A percentile compares a stretch with the other conserved stretches of the same genome.
These are phyloP conservation scores for Teunomyces pallodes DNA, from an alignment of 805 yeast species.

Conservation along the genomic window DNA sequence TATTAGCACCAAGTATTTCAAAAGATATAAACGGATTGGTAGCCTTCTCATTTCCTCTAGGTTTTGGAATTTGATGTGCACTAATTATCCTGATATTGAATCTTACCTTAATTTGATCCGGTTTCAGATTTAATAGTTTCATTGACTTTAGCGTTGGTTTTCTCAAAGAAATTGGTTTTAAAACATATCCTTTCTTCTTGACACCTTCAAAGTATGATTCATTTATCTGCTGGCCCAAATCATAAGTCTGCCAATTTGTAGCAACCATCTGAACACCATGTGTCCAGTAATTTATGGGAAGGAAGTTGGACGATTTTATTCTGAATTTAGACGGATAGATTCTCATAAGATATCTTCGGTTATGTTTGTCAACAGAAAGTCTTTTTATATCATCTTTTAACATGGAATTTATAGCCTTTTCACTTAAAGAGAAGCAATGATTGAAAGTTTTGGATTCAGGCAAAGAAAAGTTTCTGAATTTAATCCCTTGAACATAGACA, in stretches of 20 bases:
- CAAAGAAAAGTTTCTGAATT: slow-evolving; percentile 76
- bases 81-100: slow-evolving; percentile 53
- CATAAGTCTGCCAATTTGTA: slow-evolving; percentile 93
- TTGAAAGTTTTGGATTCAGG: slow-evolving; percentile 80
- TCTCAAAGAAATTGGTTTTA: slow-evolving; percentile 61
- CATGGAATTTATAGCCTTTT: slow-evolving; percentile 62
- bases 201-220: slow-evolving; percentile 72
- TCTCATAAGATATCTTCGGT: slow-evolving; percentile 70
- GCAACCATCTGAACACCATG: slow-evolving; percentile 94
- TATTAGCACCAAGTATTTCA: slow-evolving; percentile 52
- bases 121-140: neutral
- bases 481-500: slow-evolving; percentile 70
- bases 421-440: slow-evolving; percentile 87
- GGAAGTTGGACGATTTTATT: slow-evolving; percentile 75
- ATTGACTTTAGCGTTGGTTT: slow-evolving; percentile 25
- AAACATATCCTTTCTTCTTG: slow-evolving; percentile 66
- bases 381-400: slow-evolving; percentile 56
- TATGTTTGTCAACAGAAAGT: slow-evolving; percentile 69
- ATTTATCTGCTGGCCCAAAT: slow-evolving; percentile 83
- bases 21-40: slow-evolving; percentile 63
- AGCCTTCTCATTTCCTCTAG: slow-evolving; percentile 46
- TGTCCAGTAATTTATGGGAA: slow-evolving; percentile 78
- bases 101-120: neutral
- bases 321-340: slow-evolving; percentile 83
- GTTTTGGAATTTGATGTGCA: slow-evolving; percentile 82